Conservation (phyloP, 257 asterid species). For the Solanum pimpinellifolium region DNA sequence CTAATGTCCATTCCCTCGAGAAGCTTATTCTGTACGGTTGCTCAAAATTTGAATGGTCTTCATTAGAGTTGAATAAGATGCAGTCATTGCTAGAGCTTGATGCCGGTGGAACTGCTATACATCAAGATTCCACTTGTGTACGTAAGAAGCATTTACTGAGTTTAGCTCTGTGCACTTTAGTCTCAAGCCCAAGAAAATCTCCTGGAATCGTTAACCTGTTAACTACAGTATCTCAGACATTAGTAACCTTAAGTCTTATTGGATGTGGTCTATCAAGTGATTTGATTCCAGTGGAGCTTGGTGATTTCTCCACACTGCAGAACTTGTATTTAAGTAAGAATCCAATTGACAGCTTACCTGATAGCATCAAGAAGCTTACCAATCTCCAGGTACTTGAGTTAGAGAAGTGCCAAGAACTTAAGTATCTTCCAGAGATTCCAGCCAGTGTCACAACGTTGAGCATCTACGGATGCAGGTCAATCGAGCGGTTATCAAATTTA, state of each 20-base stretch:
- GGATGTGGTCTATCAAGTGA: neutral
- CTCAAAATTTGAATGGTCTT: neutral
- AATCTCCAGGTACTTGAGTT: neutral
- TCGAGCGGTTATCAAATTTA: neutral
- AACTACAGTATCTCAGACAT: neutral
- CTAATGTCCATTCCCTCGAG: neutral
- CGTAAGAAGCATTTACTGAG: neutral
- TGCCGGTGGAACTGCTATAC: neutral
- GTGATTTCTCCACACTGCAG: neutral
- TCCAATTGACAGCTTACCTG: neutral
- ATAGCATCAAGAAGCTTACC: neutral
- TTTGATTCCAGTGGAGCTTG: neutral
- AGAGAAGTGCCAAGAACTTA: neutral
- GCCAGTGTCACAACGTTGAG: neutral
- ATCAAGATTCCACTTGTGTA: neutral
- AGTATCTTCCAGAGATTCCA: neutral
- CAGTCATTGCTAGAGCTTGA: neutral
- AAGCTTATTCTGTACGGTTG: neutral
- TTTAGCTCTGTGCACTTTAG: neutral
- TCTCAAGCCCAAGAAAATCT: neutral
- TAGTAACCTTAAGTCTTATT: neutral
- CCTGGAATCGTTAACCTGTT: neutral
- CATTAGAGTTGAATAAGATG: neutral
- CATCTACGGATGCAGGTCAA: neutral
- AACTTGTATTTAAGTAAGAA: neutral